Conservation (phyloP, 2,329 filamentous ascomycete species). For the Pseudogymnoascus sp. region DNA sequence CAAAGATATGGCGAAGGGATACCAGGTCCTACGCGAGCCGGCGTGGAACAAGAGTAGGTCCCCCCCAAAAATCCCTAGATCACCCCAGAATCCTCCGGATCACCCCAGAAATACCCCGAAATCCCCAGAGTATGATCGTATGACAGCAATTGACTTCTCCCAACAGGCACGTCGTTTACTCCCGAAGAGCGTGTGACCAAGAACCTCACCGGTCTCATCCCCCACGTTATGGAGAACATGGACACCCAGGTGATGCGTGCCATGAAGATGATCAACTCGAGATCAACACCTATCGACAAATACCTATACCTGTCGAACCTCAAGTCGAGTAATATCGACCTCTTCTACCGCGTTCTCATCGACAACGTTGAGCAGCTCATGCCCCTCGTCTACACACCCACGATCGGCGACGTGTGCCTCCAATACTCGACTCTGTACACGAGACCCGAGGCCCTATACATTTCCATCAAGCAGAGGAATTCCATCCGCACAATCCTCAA, state of each 20-base stretch:
- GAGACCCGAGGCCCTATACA: conserved; percentile 88
- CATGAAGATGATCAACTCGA: conserved; percentile 64
- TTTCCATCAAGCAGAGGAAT: conserved; percentile 89
- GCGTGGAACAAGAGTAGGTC: conserved; percentile 56
- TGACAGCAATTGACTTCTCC: conserved; percentile 12
- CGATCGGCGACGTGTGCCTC: conserved; percentile 91
- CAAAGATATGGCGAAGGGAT: conserved; percentile 45
- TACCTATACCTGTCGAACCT: conserved; percentile 73
- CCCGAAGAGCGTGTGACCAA: conserved; percentile 54
- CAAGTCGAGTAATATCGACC: conserved; percentile 66
- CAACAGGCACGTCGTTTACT: conserved; percentile 51
- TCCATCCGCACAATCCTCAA: conserved; percentile 79
- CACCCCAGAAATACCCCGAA: neutral
- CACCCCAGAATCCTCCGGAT: conserved; percentile 1
- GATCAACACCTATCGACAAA: conserved; percentile 66
- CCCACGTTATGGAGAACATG: conserved; percentile 53
- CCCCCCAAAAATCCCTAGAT: conserved; percentile 7
- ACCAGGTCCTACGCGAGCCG: conserved; percentile 53
- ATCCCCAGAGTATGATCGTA: conserved; percentile 9
- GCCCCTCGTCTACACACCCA: conserved; percentile 79
- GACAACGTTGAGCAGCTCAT: conserved; percentile 71
- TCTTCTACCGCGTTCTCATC: conserved; percentile 76
- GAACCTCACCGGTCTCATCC: conserved; percentile 58
- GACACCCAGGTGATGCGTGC: conserved; percentile 55
- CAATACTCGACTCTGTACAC: conserved; percentile 96